Base-by-base conservation (phyloP, 2,329 filamentous ascomycete species). In the Trichoderma hamatum region DNA sequence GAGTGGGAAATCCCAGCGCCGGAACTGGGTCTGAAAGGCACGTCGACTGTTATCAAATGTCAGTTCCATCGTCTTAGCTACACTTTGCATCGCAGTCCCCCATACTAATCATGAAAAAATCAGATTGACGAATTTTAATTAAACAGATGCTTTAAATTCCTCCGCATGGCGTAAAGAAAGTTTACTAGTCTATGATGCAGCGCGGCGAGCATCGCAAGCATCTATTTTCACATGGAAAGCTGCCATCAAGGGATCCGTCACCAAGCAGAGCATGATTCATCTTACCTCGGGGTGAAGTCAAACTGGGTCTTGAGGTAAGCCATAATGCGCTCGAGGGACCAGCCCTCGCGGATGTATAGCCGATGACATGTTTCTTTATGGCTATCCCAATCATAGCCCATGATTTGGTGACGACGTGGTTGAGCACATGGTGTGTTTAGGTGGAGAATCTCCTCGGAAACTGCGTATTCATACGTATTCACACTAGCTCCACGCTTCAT, bases 281-380 rank as follows among this genome's bases (percentile, higher is more conserved):
- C 84, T 78, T 82, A 92, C 90, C 89, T 92, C 26, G 92, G 91
- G 34, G 87, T 84, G 78, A 94, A 93, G 71, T 87, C 84, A 81
- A 90, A 84, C 69, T 84, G 82, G 68, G 82, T 82, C 72, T 84
- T 88, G 84, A 93, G 90, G 75, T 89, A 89, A 30, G 89, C 84
- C 83, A 92, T 91, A 52, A 96, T 90, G 72, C 94, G 89, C 74
- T 91, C 88, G 69, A 94, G 81, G 51, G 88, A 87, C 80, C 87
- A 90, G 73, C 88, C 88, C 80, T 96, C 90, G 70, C 89, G 87
- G 73, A 95, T 92, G 75, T 94, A 96, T 75, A 96, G 86, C 72
- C 88, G 86, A 51, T 78, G 78, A 74, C 81, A 82, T 74, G 75
- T 79, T 65, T 82, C 77, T 74, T 78, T 78, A 72, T 84, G 78